These are phyloP conservation scores for Podosphaera aphanis DNA, from an alignment of 2,329 filamentous ascomycete genomes.

Conservation along the genomic window DNA sequence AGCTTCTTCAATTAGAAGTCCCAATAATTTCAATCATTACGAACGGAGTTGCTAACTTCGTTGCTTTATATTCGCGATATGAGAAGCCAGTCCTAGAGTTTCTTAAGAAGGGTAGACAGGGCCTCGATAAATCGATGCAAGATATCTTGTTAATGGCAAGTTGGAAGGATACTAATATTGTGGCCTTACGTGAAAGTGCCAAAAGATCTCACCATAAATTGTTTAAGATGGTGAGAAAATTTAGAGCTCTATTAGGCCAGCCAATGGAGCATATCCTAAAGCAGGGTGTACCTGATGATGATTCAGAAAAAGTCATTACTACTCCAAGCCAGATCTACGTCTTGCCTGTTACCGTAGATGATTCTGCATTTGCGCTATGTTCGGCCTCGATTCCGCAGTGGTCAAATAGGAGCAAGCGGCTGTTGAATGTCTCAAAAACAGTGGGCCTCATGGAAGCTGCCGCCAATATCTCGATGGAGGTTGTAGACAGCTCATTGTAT, in stretches of 20 bases:
- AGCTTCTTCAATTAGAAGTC: slow-evolving; percentile 34
- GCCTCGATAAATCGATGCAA: slow-evolving; percentile 77
- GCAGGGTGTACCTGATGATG: slow-evolving; percentile 30
- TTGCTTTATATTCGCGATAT: slow-evolving; percentile 52
- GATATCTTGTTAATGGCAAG: slow-evolving; percentile 82
- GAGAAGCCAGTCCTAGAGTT: slow-evolving; percentile 38
- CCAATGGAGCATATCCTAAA: slow-evolving; percentile 44
- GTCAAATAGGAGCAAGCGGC: slow-evolving; percentile 31
- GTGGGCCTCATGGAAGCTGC: slow-evolving; percentile 51
- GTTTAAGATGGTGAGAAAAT: slow-evolving; percentile 78
- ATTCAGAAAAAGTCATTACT: not conserved
- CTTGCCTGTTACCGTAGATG: slow-evolving; percentile 6
- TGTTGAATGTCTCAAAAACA: slow-evolving; percentile 47
- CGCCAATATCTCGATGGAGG: slow-evolving; percentile 26
- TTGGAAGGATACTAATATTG: slow-evolving; percentile 96
- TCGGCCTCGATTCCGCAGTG: slow-evolving; percentile 17
- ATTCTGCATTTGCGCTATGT: slow-evolving; percentile 11
- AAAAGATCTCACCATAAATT: slow-evolving; percentile 77
- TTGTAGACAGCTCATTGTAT: slow-evolving; percentile 31
- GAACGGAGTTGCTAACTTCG: slow-evolving; percentile 50
- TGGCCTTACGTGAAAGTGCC: slow-evolving; percentile 68
- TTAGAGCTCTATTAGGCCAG: slow-evolving; percentile 54
- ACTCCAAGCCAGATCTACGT: not conserved
- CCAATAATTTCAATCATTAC: slow-evolving; percentile 32
- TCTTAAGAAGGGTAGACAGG: slow-evolving; percentile 41